Percentiles rank a stretch among this genome's conserved stretches.
These are phyloP conservation scores for Pyrenochaeta sp. DNA, from an alignment of 2,329 filamentous ascomycete species.

Conservation along the genomic window DNA sequence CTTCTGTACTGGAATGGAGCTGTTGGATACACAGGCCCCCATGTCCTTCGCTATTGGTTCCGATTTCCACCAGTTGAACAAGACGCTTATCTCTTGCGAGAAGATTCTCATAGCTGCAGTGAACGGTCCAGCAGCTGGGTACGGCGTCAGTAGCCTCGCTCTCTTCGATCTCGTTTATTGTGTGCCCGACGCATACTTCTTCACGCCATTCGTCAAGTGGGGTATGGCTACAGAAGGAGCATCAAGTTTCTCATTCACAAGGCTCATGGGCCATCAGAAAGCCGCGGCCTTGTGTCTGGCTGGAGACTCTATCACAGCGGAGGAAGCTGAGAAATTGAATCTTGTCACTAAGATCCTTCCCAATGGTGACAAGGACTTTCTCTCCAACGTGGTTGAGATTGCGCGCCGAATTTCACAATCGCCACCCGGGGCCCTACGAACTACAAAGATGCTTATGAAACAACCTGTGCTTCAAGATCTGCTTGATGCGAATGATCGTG, in stretches of 20 bases:
- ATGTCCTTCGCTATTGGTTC: constrained; percentile 20
- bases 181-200: constrained; percentile 30
- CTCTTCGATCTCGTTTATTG: constrained; percentile 31
- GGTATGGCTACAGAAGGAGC: constrained; percentile 28
- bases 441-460: constrained; percentile 26
- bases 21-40: constrained; percentile 11
- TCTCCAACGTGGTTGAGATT: constrained; percentile 16
- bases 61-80: constrained; percentile 25
- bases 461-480: constrained; percentile 16
- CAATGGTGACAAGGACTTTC: constrained; percentile 16
- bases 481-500: constrained; percentile 18
- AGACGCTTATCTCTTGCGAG: constrained; percentile 21
- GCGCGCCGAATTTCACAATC: constrained; percentile 15
- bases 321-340: constrained; percentile 17
- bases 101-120: constrained; percentile 32
- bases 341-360: constrained; percentile 26
- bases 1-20: constrained; percentile 30
- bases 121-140: constrained; percentile 29
- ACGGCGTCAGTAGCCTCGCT: constrained; percentile 26
- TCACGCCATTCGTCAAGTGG: constrained; percentile 32
- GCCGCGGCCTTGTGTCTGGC: constrained; percentile 23
- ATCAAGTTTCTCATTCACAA: constrained; percentile 27
- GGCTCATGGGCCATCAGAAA: constrained; percentile 29
- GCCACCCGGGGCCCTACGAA: constrained; percentile 14
- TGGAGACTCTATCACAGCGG: constrained; percentile 23